Conservation (phyloP, 768 basidiomycete species). For the Sarcodon sp. region DNA sequence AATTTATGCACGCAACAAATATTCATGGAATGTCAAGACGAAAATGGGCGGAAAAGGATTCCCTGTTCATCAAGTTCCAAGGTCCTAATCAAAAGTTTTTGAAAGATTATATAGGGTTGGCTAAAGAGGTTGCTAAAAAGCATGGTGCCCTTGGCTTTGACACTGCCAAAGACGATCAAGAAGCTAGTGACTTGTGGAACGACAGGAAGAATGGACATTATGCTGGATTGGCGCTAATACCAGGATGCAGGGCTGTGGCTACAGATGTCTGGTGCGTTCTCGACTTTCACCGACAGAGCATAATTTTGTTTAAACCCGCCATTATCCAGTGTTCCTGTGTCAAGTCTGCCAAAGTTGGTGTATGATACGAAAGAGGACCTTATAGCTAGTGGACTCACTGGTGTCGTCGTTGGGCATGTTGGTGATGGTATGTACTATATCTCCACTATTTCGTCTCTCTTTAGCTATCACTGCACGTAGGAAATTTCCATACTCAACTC, state of each 20-base stretch:
- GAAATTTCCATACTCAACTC: slow-evolving; percentile 29
- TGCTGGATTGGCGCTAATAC: slow-evolving; percentile 39
- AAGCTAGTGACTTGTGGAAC: slow-evolving; percentile 64
- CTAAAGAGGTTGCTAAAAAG: slow-evolving; percentile 42
- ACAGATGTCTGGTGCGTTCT: slow-evolving; percentile 63
- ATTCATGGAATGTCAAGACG: slow-evolving; percentile 32
- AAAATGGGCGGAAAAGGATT: slow-evolving; percentile 51
- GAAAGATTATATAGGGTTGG: slow-evolving; percentile 46
- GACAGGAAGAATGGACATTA: slow-evolving; percentile 58
- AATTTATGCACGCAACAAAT: slow-evolving; percentile 54
- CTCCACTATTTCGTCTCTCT: not conserved
- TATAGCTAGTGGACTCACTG: slow-evolving; percentile 35
- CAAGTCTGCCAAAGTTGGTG: slow-evolving; percentile 50
- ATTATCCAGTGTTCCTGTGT: slow-evolving; percentile 42
- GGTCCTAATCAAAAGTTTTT: slow-evolving; percentile 48
- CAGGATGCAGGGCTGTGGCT: slow-evolving; percentile 45
- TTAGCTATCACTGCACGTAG: slow-evolving; percentile 9
- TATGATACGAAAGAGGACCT: slow-evolving; percentile 66
- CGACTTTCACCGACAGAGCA: not conserved
- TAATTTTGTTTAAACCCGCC: not conserved
- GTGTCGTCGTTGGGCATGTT: slow-evolving; percentile 64
- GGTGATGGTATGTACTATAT: slow-evolving; percentile 44
- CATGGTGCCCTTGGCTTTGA: slow-evolving; percentile 59
- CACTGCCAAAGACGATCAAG: slow-evolving; percentile 47
- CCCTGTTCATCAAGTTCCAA: slow-evolving; percentile 83